A percentile compares a stretch with the other conserved stretches of the same genome.
phyloP scores from a whole-genome alignment of 129 eudicot genomes.

The Centella asiatica region DNA sequence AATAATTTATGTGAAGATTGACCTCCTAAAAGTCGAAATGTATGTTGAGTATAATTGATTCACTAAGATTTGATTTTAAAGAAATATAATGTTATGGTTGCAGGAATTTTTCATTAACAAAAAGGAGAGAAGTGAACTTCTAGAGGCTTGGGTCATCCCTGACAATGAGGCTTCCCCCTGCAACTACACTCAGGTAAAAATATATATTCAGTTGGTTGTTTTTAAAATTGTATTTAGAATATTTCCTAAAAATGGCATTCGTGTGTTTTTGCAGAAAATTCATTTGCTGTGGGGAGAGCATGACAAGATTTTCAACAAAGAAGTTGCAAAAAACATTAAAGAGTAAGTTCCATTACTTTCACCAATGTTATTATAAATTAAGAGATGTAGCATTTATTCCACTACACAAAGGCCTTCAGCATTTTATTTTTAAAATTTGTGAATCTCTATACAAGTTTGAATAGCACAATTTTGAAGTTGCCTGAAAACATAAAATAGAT shows the following conservation, averaged over 20 bases:
- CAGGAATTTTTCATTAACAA: slow-evolving; percentile 45
- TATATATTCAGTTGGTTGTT: background rate
- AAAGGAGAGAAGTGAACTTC: slow-evolving; percentile 41
- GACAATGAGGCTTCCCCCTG: slow-evolving; percentile 30
- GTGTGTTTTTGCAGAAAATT: slow-evolving; percentile 25
- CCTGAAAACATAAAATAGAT: too few species aligned
- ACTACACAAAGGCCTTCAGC: too few species aligned
- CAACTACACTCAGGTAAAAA: slow-evolving; percentile 39
- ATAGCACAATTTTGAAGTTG: too few species aligned
- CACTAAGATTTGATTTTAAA: too few species aligned
- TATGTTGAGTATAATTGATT: too few species aligned
- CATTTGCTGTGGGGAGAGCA: slow-evolving; percentile 37
- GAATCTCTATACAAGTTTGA: too few species aligned
- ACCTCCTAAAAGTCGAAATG: too few species aligned
- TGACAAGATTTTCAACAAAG: slow-evolving; percentile 36
- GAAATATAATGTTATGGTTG: background rate
- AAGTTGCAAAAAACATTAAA: slow-evolving; percentile 32
- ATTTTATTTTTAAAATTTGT: too few species aligned
- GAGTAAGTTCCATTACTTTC: slow-evolving; percentile 25
- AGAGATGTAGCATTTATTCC: too few species aligned
- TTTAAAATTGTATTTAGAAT: background rate
- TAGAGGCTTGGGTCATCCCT: slow-evolving; percentile 33
- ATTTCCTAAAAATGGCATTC: background rate
- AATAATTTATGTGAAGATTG: too few species aligned
- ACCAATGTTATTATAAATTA: too few species aligned